A percentile compares a stretch with the other conserved stretches of the same genome.
These are phyloP conservation scores for Saccharomycopsis hybrid DNA, from an alignment of 1,139 yeast genomes.

Conservation along the genomic window DNA sequence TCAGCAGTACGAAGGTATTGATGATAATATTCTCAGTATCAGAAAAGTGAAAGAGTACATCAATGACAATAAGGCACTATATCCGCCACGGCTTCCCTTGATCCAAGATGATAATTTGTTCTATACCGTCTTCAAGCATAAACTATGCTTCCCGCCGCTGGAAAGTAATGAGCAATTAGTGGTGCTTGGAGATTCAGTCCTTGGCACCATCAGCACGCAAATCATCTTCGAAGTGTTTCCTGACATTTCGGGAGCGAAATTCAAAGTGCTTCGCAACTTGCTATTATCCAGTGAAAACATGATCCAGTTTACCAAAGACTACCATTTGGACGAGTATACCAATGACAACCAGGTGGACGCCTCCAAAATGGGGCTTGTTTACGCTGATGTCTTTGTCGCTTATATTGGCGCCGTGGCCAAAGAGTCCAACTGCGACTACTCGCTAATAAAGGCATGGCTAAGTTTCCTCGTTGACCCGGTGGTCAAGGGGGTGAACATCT, in stretches of 20 bases:
- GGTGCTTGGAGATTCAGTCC: conserved; percentile 84
- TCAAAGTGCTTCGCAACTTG: neutral
- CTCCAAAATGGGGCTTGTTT: conserved; percentile 26
- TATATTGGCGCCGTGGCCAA: conserved; percentile 77
- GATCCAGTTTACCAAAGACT: neutral
- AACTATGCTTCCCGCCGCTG: conserved; percentile 34
- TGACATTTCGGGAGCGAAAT: neutral
- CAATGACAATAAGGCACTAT: conserved; percentile 5
- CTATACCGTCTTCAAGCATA: conserved; percentile 76
- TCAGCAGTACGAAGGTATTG: neutral
- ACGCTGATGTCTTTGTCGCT: conserved; percentile 83
- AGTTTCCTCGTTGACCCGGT: neutral
- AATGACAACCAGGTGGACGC: neutral
- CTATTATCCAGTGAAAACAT: neutral
- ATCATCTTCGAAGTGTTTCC: conserved; percentile 9
- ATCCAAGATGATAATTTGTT: conserved; percentile 54
- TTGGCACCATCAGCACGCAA: conserved; percentile 61
- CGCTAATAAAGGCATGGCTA: neutral
- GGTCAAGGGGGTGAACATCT: neutral
- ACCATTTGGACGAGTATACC: neutral
- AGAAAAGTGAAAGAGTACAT: neutral
- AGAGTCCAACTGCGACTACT: conserved; percentile 31
- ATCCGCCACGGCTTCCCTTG: conserved; percentile 66
- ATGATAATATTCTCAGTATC: neutral
- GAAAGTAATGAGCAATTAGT: conserved; percentile 73